Percentiles rank a stretch among this genome's conserved stretches.
Evolutionary conservation across 2,329 filamentous ascomycete species (phyloP).

Genomic region (Ilyonectria destructans): DNA sequence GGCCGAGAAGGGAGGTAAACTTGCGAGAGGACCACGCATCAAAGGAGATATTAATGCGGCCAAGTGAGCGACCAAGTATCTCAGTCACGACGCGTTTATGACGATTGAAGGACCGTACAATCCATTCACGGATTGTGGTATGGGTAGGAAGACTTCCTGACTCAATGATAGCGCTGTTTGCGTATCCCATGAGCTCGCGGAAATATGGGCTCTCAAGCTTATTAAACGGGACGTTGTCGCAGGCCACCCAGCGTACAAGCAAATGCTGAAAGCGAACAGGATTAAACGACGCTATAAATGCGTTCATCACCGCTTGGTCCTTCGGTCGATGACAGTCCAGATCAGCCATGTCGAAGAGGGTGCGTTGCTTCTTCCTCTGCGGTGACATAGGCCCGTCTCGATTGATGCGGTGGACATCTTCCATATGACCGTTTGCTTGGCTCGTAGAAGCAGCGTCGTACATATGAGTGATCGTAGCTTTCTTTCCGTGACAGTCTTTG

Average conservation of each 20-base stretch:
- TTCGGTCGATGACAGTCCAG: not conserved
- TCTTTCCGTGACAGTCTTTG: not conserved
- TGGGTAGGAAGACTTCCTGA: not conserved
- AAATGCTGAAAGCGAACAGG: not conserved
- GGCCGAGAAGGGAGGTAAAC: not conserved
- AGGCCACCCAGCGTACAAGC: not conserved
- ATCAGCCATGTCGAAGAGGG: not conserved
- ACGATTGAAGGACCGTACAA: no score
- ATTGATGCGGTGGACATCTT: not conserved
- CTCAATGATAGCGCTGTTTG: not conserved
- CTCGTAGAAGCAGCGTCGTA: not conserved
- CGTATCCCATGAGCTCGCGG: not conserved
- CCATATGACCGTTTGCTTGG: not conserved
- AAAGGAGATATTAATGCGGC: no score
- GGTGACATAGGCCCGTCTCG: not conserved
- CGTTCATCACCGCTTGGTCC: not conserved
- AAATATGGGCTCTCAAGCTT: not conserved
- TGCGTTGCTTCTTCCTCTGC: not conserved
- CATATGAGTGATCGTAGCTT: not conserved
- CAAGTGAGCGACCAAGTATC: no score
- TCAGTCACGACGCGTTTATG: no score
- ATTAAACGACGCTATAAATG: not conserved
- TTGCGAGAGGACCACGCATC: no score
- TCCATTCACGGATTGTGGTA: no score
- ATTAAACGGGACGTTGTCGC: constrained; percentile 3